These are phyloP conservation scores for Symmetrospora coprosmae DNA, from an alignment of 768 basidiomycete species.

Conservation along the genomic window DNA sequence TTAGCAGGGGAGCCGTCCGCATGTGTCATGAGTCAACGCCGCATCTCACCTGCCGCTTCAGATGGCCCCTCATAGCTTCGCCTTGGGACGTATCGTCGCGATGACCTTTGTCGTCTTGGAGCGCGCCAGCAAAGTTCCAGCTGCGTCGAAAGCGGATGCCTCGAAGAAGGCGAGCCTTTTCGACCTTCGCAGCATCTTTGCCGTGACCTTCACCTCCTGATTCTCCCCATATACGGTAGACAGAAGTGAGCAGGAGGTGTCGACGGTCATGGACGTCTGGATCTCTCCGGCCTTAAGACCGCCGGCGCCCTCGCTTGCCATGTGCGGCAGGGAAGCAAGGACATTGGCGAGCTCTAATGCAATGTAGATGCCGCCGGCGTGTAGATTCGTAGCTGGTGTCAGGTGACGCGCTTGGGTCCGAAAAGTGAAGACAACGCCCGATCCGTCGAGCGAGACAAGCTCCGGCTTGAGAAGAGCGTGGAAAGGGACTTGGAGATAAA, in stretches of 20 bases:
- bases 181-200: background rate
- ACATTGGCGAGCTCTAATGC: conserved; percentile 4
- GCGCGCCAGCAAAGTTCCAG: background rate
- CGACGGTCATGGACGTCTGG: background rate
- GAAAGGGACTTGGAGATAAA: too few relatives aligned
- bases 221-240: background rate
- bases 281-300: background rate
- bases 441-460: too few relatives aligned
- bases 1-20: too few relatives aligned
- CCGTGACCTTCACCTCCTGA: background rate
- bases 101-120: background rate
- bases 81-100: background rate
- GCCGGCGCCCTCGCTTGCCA: too few relatives aligned
- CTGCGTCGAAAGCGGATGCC: background rate
- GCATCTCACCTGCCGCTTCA: too few relatives aligned
- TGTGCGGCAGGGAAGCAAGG: background rate
- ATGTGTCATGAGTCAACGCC: too few relatives aligned
- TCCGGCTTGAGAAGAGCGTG: too few relatives aligned
- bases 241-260: background rate
- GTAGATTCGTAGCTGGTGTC: background rate
- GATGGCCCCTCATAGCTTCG: too few relatives aligned
- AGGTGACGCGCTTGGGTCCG: background rate
- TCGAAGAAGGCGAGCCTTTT: background rate
- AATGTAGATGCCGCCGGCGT: background rate
- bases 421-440: too few relatives aligned